Percentiles rank a stretch among this genome's conserved stretches.
Conservation (phyloP, 2,329 filamentous ascomycete species). For the Neonectria neomacrospora region DNA sequence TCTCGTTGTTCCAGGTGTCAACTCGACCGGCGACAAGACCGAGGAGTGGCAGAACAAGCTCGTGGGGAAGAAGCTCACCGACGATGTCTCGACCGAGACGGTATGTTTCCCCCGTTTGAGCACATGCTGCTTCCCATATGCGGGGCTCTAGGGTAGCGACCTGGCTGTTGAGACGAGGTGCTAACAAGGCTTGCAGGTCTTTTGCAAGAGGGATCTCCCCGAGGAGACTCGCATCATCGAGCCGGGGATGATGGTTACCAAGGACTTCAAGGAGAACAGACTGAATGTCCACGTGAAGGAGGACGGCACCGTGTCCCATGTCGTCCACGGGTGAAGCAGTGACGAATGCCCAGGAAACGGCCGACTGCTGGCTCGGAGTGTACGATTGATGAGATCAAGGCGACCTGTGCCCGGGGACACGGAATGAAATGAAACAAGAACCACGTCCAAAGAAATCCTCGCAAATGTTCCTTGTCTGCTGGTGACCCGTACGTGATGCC, state of each 20-base stretch:
- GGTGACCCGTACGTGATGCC: constrained; percentile 10
- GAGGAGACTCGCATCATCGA: constrained; percentile 65
- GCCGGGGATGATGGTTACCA: constrained; percentile 68
- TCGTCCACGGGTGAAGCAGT: constrained; percentile 61
- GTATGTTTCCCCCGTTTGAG: constrained; percentile 52
- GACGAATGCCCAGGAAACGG: constrained; percentile 1
- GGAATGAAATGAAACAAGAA: background rate
- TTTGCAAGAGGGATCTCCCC: constrained; percentile 70
- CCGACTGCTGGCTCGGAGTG: constrained; percentile 8
- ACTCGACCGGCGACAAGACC: constrained; percentile 59
- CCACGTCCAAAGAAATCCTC: background rate
- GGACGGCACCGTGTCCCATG: constrained; percentile 69
- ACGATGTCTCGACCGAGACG: constrained; percentile 61
- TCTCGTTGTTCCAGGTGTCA: constrained; percentile 71
- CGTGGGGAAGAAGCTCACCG: constrained; percentile 70
- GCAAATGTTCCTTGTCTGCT: background rate
- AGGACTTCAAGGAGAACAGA: constrained; percentile 63
- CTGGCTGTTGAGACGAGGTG: background rate
- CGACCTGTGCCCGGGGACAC: background rate
- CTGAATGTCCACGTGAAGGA: constrained; percentile 70
- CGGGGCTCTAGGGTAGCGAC: background rate
- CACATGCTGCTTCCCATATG: background rate
- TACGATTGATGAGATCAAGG: constrained; percentile 31
- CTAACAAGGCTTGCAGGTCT: constrained; percentile 55
- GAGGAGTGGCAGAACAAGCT: constrained; percentile 71